Conservation (phyloP, 2,329 filamentous ascomycete species). For the Metarhizium album region DNA sequence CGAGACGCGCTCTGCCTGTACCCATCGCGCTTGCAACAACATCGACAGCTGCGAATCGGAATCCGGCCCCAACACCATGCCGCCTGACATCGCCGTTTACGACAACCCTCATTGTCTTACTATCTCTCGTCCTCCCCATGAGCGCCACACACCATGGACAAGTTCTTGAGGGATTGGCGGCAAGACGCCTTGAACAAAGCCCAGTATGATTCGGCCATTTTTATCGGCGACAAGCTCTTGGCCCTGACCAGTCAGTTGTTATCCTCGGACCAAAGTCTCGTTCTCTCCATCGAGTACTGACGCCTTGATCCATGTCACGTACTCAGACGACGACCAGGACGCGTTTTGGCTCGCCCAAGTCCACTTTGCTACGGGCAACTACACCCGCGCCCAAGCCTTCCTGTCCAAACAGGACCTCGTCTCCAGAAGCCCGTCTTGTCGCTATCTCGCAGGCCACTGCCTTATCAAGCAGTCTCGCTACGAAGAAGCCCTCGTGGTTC, state of each 20-base stretch:
- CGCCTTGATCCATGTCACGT: slow-evolving; percentile 1
- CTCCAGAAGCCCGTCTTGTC: slow-evolving; percentile 70
- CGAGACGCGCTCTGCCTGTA: not conserved
- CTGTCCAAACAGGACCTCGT: slow-evolving; percentile 77
- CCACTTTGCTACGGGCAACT: slow-evolving; percentile 92
- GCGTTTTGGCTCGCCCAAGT: slow-evolving; percentile 98
- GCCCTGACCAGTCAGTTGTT: slow-evolving; percentile 75
- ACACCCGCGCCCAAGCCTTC: slow-evolving; percentile 80
- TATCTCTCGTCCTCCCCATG: slow-evolving; percentile 10
- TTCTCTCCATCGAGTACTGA: not conserved
- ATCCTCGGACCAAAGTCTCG: not conserved
- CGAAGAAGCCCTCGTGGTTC: slow-evolving; percentile 74
- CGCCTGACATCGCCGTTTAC: not conserved
- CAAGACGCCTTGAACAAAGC: slow-evolving; percentile 93
- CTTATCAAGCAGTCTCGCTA: slow-evolving; percentile 85
- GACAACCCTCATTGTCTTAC: not conserved
- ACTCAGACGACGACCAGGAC: slow-evolving; percentile 76
- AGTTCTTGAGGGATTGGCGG: slow-evolving; percentile 85
- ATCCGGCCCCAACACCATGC: not conserved
- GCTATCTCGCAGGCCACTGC: slow-evolving; percentile 89
- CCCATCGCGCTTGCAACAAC: not conserved
- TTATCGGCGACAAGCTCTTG: slow-evolving; percentile 92
- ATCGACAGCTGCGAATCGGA: not conserved
- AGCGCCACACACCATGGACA: slow-evolving; percentile 57
- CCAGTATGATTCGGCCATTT: slow-evolving; percentile 93